A percentile compares a stretch with the other conserved stretches of the same genome.
These are phyloP conservation scores for Debaryomyces subglobosus DNA, from an alignment of 1,139 yeast genomes.

Conservation along the genomic window DNA sequence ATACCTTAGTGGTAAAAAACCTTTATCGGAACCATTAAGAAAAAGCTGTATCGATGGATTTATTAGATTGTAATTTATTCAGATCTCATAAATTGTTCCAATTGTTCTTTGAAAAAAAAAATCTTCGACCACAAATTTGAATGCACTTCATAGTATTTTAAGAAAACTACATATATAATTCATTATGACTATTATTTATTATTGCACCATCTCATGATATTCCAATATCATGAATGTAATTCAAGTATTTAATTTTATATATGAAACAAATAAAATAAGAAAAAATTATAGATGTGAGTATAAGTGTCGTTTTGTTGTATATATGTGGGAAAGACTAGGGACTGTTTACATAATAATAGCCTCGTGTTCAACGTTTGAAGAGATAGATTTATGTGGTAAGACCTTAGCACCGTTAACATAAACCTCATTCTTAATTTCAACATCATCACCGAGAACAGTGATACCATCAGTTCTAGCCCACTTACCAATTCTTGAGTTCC, in stretches of 20 bases:
- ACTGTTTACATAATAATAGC: conserved; percentile 88
- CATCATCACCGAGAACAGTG: conserved; percentile 98
- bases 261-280: not conserved
- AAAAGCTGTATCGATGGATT: conserved; percentile 37
- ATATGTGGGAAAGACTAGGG: not conserved
- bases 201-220: not conserved
- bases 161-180: not conserved
- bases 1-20: conserved; percentile 62
- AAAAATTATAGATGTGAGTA: not conserved
- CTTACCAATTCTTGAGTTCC: conserved; percentile 98
- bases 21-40: conserved; percentile 53
- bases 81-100: not conserved
- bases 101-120: not conserved
- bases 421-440: conserved; percentile 96
- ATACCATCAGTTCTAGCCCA: conserved; percentile 99
- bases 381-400: conserved; percentile 96
- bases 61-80: conserved; percentile 12
- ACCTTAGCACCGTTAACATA: conserved; percentile 99
- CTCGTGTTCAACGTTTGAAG: conserved; percentile 95
- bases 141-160: not conserved
- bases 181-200: not conserved
- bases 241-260: not conserved
- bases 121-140: not conserved
- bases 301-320: not conserved
- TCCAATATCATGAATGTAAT: not conserved